Percentiles rank a stretch among this genome's conserved stretches.
These are phyloP conservation scores for Serendipita sp. DNA, from an alignment of 768 basidiomycete genomes.

Conservation along the genomic window DNA sequence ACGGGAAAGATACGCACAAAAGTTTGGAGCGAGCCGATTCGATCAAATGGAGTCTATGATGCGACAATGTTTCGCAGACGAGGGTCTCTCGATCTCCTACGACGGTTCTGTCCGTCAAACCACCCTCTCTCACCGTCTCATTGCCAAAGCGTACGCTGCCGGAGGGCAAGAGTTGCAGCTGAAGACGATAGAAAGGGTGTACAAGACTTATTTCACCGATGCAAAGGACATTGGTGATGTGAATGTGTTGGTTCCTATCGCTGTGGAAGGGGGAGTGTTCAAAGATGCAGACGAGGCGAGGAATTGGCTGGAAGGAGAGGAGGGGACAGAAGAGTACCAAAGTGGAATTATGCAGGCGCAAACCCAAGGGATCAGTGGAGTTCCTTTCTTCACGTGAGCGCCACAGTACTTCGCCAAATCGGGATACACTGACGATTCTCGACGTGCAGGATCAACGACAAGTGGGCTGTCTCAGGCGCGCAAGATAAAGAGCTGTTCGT, in stretches of 20 bases:
- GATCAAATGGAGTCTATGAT: conserved; percentile 2
- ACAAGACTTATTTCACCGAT: conserved; percentile 50
- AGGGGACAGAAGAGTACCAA: conserved; percentile 46
- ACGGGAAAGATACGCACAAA: not conserved
- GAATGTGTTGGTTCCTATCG: conserved; percentile 40
- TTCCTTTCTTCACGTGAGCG: conserved; percentile 47
- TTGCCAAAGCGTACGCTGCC: conserved; percentile 46
- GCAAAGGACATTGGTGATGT: conserved; percentile 45
- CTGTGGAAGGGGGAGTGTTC: conserved; percentile 34
- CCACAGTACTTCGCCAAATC: no score
- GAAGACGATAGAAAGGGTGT: conserved; percentile 38
- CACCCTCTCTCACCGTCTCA: conserved; percentile 50
- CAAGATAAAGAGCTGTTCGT: conserved; percentile 56
- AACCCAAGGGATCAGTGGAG: conserved; percentile 53
- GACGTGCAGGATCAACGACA: conserved; percentile 36
- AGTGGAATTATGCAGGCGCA: conserved; percentile 45
- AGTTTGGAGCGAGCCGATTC: not conserved
- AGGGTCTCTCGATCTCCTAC: conserved; percentile 28
- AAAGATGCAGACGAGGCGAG: conserved; percentile 50
- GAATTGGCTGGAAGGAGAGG: conserved; percentile 47
- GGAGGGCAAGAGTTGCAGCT: conserved; percentile 48
- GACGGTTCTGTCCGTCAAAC: conserved; percentile 48
- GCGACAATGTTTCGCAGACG: not conserved
- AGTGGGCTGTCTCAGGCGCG: conserved; percentile 61
- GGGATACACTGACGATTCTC: no score